Base-by-base conservation (phyloP, 768 basidiomycete species). In the Suillus brevipes region DNA sequence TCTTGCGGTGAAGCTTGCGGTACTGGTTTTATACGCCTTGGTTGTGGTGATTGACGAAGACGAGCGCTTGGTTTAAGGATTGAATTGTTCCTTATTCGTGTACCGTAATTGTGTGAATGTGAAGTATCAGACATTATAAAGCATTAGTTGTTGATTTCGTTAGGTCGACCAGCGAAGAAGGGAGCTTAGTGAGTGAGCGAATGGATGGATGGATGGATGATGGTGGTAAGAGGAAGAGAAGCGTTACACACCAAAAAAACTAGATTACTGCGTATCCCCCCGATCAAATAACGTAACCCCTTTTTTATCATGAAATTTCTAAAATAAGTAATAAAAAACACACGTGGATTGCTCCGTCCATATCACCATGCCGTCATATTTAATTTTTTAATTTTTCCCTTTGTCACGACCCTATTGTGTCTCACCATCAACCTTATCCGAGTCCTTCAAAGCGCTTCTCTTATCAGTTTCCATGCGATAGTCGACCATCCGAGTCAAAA, bases 31-130 rank as follows among this genome's bases (percentile, higher is more conserved):
- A 77, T 71, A 65, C 72, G 74, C 59, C 77, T 72, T 42, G 73
- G 71, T 18, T 76, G 73, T 36, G 81, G 78, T 53, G 84, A 78
- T 16, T 84, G 81, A 66, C 82, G 79, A 34, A 82, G 80, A 66
- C 85, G 86, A 61, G 79, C 71, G 34, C 83, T 80, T 63, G 86
- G 87, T 66, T 80, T 84, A 67, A 87, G 80, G 67, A 79, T 34
- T 60, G 84, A 78, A 65, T 85, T 84, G 53, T 83, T 82, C 65
- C 84, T 82, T 42, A 82, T 85, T 59, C 86, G 78, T 20, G 85
- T 87, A 67, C 82, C 82, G 80, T 88, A 86, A 66, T 77, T 74
- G 75, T 81, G 81, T 20, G 58, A 42, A 69, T 81, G 80, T 20
- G 73, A 67, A n/a, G 65, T 65, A 42, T 72, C 53, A 49, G 65